These are phyloP conservation scores for Aspergillus egyptiacus DNA, from an alignment of 495 filamentous ascomycete species.

Conservation along the genomic window DNA sequence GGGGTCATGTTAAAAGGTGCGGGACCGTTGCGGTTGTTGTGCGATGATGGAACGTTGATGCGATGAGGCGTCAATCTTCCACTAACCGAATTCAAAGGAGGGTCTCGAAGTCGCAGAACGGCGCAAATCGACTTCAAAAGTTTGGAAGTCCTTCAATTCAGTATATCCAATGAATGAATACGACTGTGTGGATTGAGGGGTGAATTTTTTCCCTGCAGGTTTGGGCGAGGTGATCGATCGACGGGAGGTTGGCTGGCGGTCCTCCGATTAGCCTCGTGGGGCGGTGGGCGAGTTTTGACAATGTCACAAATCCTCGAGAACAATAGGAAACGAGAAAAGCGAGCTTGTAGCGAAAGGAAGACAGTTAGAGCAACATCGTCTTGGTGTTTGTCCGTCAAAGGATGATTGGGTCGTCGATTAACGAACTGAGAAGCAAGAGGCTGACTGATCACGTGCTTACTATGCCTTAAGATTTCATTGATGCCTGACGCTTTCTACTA, in stretches of 20 bases:
- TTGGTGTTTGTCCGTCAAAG: neutral
- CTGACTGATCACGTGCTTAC: neutral
- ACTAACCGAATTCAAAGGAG: conserved; percentile 3
- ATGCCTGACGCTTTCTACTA: neutral
- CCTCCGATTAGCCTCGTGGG: conserved; percentile 31
- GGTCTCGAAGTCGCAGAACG: neutral
- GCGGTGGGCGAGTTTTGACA: conserved; percentile 23
- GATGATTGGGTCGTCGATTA: neutral
- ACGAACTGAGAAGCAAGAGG: neutral
- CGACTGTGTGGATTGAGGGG: conserved; percentile 1
- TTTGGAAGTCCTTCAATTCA: neutral
- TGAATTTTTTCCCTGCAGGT: conserved; percentile 9
- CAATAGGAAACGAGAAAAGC: neutral
- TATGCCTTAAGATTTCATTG: neutral
- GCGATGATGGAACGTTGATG: conserved; percentile 27
- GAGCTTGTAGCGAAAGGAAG: neutral
- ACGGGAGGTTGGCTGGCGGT: conserved; percentile 21
- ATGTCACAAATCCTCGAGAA: neutral
- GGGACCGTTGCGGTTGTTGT: conserved; percentile 36
- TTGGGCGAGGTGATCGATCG: conserved; percentile 23
- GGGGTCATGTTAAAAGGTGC: conserved; percentile 35
- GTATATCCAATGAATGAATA: neutral
- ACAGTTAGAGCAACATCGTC: neutral
- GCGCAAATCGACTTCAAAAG: neutral
- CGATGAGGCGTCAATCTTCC: conserved; percentile 11